Conservation (phyloP, 2,329 filamentous ascomycete species). For the Dactylellina leptospora region DNA sequence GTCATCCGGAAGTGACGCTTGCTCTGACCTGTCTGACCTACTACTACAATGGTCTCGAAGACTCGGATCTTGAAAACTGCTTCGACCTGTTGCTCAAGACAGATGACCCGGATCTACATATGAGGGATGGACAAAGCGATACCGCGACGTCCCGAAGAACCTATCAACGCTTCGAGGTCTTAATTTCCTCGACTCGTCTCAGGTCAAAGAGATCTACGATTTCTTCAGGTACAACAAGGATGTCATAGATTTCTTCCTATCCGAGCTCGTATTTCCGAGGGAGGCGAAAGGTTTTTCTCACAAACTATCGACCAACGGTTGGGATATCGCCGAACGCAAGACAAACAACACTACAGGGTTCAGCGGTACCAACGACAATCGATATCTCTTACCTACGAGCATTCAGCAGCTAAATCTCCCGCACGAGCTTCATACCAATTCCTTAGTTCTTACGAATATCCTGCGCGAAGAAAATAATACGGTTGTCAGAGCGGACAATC, state of each 20-base stretch:
- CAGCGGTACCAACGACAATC: conserved; percentile 74
- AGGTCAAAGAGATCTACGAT: conserved; percentile 67
- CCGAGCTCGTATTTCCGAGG: conserved; percentile 68
- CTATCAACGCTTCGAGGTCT: conserved; percentile 61
- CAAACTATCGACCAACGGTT: conserved; percentile 73
- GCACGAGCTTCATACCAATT: conserved; percentile 72
- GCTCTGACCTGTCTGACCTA: conserved; percentile 67
- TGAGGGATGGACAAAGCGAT: conserved; percentile 61
- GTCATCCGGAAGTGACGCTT: conserved; percentile 70
- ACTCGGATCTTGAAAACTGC: conserved; percentile 64
- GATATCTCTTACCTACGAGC: conserved; percentile 67
- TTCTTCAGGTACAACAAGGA: conserved; percentile 65
- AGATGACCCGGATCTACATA: conserved; percentile 67
- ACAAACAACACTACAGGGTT: conserved; percentile 69
- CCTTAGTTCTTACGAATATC: conserved; percentile 66
- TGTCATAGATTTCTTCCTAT: conserved; percentile 72
- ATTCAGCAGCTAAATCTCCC: conserved; percentile 68
- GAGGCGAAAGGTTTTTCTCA: conserved; percentile 71
- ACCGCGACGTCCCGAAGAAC: conserved; percentile 58
- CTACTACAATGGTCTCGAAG: conserved; percentile 67
- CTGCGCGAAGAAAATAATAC: conserved; percentile 26
- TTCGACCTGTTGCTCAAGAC: conserved; percentile 65
- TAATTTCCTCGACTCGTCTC: conserved; percentile 13
- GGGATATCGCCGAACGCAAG: conserved; percentile 67
- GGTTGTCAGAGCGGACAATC: conserved; percentile 52